Conservation (phyloP, 352 stramenopile species). For the Peronospora destructor region DNA sequence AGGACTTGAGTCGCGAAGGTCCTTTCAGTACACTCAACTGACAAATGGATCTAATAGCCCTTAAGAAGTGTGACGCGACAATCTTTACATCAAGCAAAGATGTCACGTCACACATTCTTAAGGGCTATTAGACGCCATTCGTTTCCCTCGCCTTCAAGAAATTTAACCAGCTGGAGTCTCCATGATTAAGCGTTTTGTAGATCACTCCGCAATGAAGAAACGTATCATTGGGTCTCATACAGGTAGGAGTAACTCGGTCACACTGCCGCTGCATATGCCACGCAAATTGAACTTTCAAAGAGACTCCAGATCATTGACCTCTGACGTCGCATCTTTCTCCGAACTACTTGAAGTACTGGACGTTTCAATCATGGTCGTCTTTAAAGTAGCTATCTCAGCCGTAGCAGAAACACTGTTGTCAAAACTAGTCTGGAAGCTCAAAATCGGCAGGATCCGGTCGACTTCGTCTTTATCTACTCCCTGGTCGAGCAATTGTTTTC, state of each 20-base stretch:
- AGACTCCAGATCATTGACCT: not conserved
- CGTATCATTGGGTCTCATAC: not conserved
- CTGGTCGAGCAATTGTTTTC: constrained; percentile 48
- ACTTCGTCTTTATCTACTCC: constrained; percentile 47
- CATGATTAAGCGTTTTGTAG: not conserved
- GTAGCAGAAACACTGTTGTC: not conserved
- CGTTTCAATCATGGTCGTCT: not conserved
- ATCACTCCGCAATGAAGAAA: not conserved
- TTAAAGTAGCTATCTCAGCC: not conserved
- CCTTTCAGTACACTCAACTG: too few relatives aligned
- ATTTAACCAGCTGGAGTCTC: not conserved
- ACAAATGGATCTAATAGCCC: too few relatives aligned
- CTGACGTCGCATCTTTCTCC: not conserved
- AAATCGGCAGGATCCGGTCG: constrained; percentile 41
- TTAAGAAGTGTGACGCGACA: too few relatives aligned
- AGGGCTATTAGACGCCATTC: not conserved
- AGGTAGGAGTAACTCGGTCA: not conserved
- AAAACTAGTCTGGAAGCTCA: not conserved
- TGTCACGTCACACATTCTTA: not conserved
- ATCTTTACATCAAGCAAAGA: too few relatives aligned
- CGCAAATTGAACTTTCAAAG: not conserved
- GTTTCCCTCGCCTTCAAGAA: not conserved
- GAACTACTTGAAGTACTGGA: not conserved
- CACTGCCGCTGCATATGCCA: not conserved
- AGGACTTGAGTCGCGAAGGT: too few relatives aligned